Evolutionary conservation across 306 rosid genomes (phyloP), one percentile per base, ranked within the genome.

Genomic region (Acacia confusa): DNA sequence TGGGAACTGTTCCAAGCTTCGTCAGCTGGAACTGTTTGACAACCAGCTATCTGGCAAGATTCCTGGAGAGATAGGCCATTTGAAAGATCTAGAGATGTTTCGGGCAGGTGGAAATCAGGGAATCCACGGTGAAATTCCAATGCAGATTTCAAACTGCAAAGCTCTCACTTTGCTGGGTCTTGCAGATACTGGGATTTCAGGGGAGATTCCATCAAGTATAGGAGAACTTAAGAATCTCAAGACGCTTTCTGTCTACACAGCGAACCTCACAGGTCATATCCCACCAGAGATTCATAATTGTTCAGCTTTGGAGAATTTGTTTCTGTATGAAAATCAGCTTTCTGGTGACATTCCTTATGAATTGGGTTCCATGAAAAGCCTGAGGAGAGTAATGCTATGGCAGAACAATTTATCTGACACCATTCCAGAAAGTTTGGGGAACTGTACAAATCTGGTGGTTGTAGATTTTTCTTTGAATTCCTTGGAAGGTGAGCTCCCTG

Each of bases 91-190:
- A 84, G 89, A 91, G 84, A 72, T 86, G 2, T 63, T 92, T 43
- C 82, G 98, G 58, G 97, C 92, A 12, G 98, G 98, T 6, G 98
- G 98, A 70, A 95, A 95, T 81, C 89, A 30, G 4, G 97, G 88
- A 57, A 90, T 95, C 64, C 77, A 71, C 38, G 97, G 98, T 0
- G 95, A 89, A 87, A 95, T 95, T 83, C 97, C 97, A 83, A 88
- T 70, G 88, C 90, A 90, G 88, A 90, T 95, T 84, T 85, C 97
- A 72, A 87, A 87, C 68, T 92, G 97, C 82, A 89, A 88, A 83
- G 81, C 79, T 58, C 86, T 95, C 19, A 85, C 82, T 80, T 88
- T 92, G 25, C 85, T 95, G 7, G 98, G 98, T 70, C 94, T 95
- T 19, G 92, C 98, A 27, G 98, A 86, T 82, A 92, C 97, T 14